Percentiles rank a stretch among this genome's conserved stretches.
Conservation (phyloP, 1,139 yeast genomes). For the Scheffersomyces parashehatae region DNA sequence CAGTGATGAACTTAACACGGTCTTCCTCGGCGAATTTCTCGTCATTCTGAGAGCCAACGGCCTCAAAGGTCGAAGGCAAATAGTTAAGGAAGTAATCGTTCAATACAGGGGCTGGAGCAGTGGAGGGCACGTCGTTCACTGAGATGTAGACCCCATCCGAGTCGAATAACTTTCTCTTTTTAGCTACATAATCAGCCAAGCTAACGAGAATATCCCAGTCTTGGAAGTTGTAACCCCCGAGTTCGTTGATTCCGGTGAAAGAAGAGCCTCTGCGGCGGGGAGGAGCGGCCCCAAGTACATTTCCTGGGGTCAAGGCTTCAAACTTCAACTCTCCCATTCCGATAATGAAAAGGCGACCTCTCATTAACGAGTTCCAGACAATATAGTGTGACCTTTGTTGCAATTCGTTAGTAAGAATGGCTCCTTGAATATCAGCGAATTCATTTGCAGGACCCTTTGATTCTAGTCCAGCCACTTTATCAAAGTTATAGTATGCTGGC, state of each 20-base stretch:
- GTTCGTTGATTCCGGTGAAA: conserved; percentile 39
- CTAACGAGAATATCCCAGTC: conserved; percentile 40
- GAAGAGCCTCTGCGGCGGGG: conserved; percentile 37
- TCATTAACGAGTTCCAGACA: conserved; percentile 31
- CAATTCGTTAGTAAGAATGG: conserved; percentile 40
- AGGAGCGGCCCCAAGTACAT: conserved; percentile 16
- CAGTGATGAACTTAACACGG: conserved; percentile 25
- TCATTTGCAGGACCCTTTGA: conserved; percentile 8
- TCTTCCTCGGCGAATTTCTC: conserved; percentile 9
- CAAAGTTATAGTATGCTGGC: conserved; percentile 23
- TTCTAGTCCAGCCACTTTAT: conserved; percentile 4
- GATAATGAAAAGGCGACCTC: conserved; percentile 22
- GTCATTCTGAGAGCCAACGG: conserved; percentile 6
- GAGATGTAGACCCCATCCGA: conserved; percentile 21
- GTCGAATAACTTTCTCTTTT: conserved; percentile 17
- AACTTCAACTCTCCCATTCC: conserved; percentile 41
- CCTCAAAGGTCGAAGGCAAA: conserved; percentile 26
- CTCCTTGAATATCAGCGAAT: conserved; percentile 34
- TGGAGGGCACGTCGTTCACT: conserved; percentile 36
- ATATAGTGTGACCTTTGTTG: conserved; percentile 39
- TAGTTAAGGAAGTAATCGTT: conserved; percentile 42
- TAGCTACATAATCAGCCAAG: conserved; percentile 33
- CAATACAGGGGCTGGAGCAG: conserved; percentile 36
- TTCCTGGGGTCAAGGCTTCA: conserved; percentile 22
- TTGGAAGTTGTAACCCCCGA: conserved; percentile 45